Evolutionary conservation across 192 early-diverging fungal species (phyloP), one percentile per base, ranked within the genome.

Genomic region (Jimgerdemannia lactiflua): DNA sequence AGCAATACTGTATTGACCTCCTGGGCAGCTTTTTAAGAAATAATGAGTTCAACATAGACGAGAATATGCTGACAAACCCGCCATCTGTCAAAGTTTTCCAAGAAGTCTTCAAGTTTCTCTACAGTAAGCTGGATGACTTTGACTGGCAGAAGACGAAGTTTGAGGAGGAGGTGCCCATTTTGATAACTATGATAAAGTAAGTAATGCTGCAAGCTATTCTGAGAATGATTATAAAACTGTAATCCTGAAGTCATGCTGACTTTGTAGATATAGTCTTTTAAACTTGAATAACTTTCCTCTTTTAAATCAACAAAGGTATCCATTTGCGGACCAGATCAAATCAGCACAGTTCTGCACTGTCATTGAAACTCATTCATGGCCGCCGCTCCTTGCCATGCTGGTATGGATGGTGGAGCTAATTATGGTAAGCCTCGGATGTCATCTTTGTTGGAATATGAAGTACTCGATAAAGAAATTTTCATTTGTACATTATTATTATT

Each of bases 71-170:
- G 3, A 39, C 3, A 65, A 80, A 74, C 72, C 83, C 0, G 44
- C 86, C 90, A 4, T 74, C 85, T 9, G 78, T 72, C 20, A 93
- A 91, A 80, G 90, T 90, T 20, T 94, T 93, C 65, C 86, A 89
- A 70, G 77, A 75, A 75, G 90, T 93, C n/a, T 94, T 94, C 84
- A 89, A 89, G 67, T 93, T 91, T 73, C 77, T 93, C n/a, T 89
- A 92, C 75, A 70, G 71, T 1, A 83, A 85, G 59, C 69, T 94
- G 70, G 90, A 92, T 69, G 71, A 78, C 20, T 88, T 70, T 81
- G 84, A 39, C 86, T 87, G 75, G 74, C 43, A 43, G 2, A 70
- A 83, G 77, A 86, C 86, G 70, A 89, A 89, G 73, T 91, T 91
- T 42, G 92, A 93, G 74, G 93, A 94, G 40, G 93, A 93, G 64